These are phyloP conservation scores for Alternaria viburni DNA, from an alignment of 2,329 filamentous ascomycete genomes.

Conservation along the genomic window DNA sequence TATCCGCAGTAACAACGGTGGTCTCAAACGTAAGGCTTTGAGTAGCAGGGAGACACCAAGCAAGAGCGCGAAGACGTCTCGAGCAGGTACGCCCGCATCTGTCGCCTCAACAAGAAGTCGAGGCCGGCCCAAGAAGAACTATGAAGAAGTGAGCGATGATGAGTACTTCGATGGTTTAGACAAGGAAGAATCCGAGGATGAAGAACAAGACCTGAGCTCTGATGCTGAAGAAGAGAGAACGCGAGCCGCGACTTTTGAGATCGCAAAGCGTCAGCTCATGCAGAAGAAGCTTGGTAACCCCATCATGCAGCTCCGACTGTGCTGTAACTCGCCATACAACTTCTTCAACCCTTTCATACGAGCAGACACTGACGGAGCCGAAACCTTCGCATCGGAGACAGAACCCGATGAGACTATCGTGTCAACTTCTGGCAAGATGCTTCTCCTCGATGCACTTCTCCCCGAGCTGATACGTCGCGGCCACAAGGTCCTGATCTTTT, in stretches of 20 bases:
- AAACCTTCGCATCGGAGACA: conserved; percentile 54
- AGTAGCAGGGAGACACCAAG: conserved; percentile 56
- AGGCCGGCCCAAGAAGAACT: conserved; percentile 63
- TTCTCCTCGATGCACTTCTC: conserved; percentile 86
- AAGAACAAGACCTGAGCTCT: conserved; percentile 51
- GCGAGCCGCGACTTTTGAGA: conserved; percentile 70
- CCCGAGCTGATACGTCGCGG: conserved; percentile 73
- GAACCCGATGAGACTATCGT: conserved; percentile 78
- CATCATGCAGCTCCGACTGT: conserved; percentile 86
- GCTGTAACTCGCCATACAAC: conserved; percentile 93
- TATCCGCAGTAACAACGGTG: conserved; percentile 52
- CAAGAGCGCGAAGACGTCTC: conserved; percentile 79
- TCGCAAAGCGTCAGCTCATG: conserved; percentile 86
- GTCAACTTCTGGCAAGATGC: conserved; percentile 92
- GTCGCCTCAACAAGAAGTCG: conserved; percentile 59
- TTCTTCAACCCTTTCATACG: conserved; percentile 86
- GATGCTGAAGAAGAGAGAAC: conserved; percentile 67
- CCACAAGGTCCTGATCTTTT: conserved; percentile 95
- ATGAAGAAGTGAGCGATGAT: conserved; percentile 77
- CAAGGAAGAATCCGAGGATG: conserved; percentile 56
- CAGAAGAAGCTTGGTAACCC: conserved; percentile 93
- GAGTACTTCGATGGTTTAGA: conserved; percentile 83
- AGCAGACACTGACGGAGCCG: conserved; percentile 58
- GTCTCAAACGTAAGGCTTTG: conserved; percentile 64
- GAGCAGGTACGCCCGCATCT: conserved; percentile 73